Percentiles rank a stretch among this genome's conserved stretches.
Conservation (phyloP, 352 stramenopile species). For the Phytophthora tentaculata region DNA sequence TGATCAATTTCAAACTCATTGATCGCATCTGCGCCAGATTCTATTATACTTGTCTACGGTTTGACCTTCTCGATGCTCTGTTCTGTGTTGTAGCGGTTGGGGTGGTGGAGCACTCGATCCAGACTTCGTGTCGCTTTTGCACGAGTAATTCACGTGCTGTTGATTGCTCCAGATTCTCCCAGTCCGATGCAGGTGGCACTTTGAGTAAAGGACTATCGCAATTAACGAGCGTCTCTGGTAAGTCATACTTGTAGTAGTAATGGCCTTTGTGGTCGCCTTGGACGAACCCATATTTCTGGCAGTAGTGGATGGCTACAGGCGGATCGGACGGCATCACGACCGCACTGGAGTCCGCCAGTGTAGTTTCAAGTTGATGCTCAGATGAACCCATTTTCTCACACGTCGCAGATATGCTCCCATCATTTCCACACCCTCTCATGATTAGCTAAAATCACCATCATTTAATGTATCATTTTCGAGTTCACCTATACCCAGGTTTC, state of each 20-base stretch:
- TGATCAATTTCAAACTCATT: slow-evolving; percentile 22
- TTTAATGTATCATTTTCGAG: slow-evolving; percentile 15
- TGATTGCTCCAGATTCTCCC: slow-evolving; percentile 28
- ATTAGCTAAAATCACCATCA: slow-evolving; percentile 13
- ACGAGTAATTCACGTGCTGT: slow-evolving; percentile 18
- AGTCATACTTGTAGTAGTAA: slow-evolving; percentile 65
- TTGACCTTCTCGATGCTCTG: slow-evolving; percentile 49
- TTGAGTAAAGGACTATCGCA: slow-evolving; percentile 53
- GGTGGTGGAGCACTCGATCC: slow-evolving; percentile 47
- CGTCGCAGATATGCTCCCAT: not conserved
- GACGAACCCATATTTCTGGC: slow-evolving; percentile 57
- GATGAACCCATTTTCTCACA: no score
- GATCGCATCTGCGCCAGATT: slow-evolving; percentile 5
- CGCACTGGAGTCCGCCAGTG: slow-evolving; percentile 24
- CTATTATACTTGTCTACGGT: slow-evolving; percentile 1
- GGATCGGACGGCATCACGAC: slow-evolving; percentile 50
- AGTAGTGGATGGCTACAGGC: no score
- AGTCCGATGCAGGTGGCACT: slow-evolving; percentile 50
- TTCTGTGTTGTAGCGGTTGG: slow-evolving; percentile 54
- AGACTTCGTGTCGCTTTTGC: slow-evolving; percentile 49
- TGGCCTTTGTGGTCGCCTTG: slow-evolving; percentile 47
- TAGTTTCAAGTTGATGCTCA: no score
- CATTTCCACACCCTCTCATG: not conserved
- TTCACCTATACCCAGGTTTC: slow-evolving; percentile 59
- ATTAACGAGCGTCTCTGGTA: slow-evolving; percentile 51